Evolutionary conservation across 768 basidiomycete genomes (phyloP).

Genomic region (Auricularia sp.): DNA sequence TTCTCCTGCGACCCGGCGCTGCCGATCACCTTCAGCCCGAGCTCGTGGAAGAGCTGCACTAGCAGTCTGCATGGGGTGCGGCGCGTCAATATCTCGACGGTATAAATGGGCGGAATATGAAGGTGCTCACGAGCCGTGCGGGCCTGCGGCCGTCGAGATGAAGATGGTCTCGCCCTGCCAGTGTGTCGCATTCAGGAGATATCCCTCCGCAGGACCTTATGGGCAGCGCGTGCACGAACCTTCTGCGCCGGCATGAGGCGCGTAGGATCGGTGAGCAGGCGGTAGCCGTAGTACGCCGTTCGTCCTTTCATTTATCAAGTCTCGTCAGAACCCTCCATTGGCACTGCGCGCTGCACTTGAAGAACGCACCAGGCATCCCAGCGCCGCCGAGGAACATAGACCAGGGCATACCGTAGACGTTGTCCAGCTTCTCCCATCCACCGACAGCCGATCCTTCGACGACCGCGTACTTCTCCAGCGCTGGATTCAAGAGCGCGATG

Average conservation of each 20-base stretch:
- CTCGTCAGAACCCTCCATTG: too few species aligned
- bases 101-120: too few species aligned
- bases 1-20: constrained; percentile 70
- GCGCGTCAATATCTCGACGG: neutral
- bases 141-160: constrained; percentile 26
- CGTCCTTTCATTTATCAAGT: neutral
- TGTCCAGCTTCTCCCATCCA: neutral
- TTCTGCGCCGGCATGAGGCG: constrained; percentile 14
- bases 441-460: neutral
- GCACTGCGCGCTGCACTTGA: too few species aligned
- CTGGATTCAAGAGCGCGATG: constrained; percentile 5
- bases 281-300: constrained; percentile 12
- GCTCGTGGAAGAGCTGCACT: constrained; percentile 33
- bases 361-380: constrained; percentile 22
- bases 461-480: neutral
- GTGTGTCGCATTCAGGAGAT: too few species aligned
- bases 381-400: constrained; percentile 15
- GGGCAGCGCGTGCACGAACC: neutral
- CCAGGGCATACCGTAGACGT: neutral
- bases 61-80: constrained; percentile 16
- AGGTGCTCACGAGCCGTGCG: constrained; percentile 22
- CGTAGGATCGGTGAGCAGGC: constrained; percentile 14
- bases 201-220: too few species aligned
- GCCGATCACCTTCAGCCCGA: constrained; percentile 52
- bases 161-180: constrained; percentile 25